Evolutionary conservation across 352 stramenopile genomes (phyloP), one percentile per base, ranked within the genome.

Genomic region (Pythium volutum): DNA sequence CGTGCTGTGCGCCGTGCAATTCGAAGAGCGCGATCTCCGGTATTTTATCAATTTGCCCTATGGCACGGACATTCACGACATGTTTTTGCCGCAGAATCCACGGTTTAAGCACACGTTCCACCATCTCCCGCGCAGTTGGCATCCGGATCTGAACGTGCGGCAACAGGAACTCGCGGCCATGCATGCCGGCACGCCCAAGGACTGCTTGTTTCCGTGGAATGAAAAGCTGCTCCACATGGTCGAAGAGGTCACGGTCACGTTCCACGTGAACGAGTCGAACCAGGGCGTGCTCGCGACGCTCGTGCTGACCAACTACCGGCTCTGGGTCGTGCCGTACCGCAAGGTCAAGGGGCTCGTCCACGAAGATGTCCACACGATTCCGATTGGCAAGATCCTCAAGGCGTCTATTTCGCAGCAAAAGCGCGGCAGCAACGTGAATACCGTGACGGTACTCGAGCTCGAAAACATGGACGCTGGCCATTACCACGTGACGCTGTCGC

Each of bases 381-480:
- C 81, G 0, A 69, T 94, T 22, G 86, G 76, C 22, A 94, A 93
- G 57, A 87, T 94, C 25, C 53, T 87, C 7, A 91, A 89, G 59
- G 79, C 84, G 2, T 82, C 81, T 7, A 88, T 93, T 38, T 77
- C 82, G 29, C 80, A 91, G 67, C 76, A 88, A 56, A 92, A 93
- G 60, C 81, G 84, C 54, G 63, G 63, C 22, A 93, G 81, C 67
- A 94, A 91, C 59, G 83, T 84, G 57, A 84, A 89, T 55, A 73
- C 75, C 12, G 72, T 94, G 23, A 89, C 81, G 18, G 72, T 89
- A 39, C 67, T 94, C 3, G 78, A 84, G 47, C 70, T 94, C 15
- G 85, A 94, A 45, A 91, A 91, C 59, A 91, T 94, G 85, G 85
- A 93, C 43, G 83, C 83, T n/a, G 83, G 83, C 39, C 78, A 91